Base-by-base conservation (phyloP, 805 yeast species). In the Sungouiella thailandica region DNA sequence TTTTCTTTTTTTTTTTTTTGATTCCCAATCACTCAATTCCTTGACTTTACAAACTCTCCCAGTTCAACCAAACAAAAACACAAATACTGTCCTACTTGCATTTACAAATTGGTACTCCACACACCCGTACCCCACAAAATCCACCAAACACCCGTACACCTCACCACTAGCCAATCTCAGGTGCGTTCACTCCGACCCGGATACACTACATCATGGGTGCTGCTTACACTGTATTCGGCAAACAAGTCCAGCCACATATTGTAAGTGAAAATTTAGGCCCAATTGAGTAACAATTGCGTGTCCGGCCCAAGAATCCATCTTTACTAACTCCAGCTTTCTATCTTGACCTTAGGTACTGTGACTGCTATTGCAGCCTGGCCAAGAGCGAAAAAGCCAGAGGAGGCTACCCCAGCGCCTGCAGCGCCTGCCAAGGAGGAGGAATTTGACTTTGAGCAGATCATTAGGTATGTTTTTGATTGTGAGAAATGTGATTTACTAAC, bases 201-300 rank as follows among this genome's bases (percentile, higher is more conserved):
- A n/a, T n/a, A n/a, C n/a, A n/a, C n/a, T n/a, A n/a, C n/a, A n/a
- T n/a, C n/a, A 65, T 65, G 71, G 70, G 57, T 45, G 53, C 68
- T 32, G 60, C 68, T 40, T 65, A 65, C 42, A 62, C 65, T 30
- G 58, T 65, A 35, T 58, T 65, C 28, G 72, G 72, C 36, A 65
- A 44, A 53, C 68, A 65, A 54, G 72, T 65, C 41, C 70, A 67
- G 37, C 56, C 72, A 25, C 69, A 65, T 47, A 45, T 62, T 39
- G 72, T 65, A 64, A 15, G 72, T 62, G 5, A n/a, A 8, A 12
- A 26, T 5, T 25, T 14, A 11, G 16, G 13, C n/a, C n/a, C 20
- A 26, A 4, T 11, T 17, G 15, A 10, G 20, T 23, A 6, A 11
- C 25, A 10, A 10, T 23, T 23, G 7, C n/a, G 12, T 13, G 25